Conservation (phyloP, 208 protist species). For the Lotmaria passim region DNA sequence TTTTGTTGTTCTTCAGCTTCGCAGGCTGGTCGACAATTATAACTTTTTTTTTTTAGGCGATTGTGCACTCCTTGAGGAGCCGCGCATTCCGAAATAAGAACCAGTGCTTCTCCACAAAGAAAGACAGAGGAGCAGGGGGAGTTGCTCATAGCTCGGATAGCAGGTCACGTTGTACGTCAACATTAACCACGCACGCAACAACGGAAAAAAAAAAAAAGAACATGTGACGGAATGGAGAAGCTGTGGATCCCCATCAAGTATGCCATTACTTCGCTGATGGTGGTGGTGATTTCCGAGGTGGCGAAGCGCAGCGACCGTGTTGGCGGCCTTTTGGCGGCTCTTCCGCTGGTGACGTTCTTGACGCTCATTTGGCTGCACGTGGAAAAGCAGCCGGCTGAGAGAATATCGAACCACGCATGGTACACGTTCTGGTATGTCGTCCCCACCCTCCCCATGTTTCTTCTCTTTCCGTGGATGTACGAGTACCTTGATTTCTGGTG, state of each 20-base stretch:
- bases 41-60: too few species aligned
- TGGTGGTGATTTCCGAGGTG: conserved; percentile 40
- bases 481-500: conserved; percentile 40
- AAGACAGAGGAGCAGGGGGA: too few species aligned
- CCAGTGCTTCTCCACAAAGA: too few species aligned
- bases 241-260: conserved; percentile 39
- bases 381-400: conserved; percentile 35
- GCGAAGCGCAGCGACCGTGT: conserved; percentile 29
- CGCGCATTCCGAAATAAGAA: too few species aligned
- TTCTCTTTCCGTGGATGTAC: conserved; percentile 39
- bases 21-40: too few species aligned
- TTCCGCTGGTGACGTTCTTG: conserved; percentile 36
- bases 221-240: conserved; percentile 10
- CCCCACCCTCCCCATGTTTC: conserved; percentile 41
- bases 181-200: too few species aligned
- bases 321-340: conserved; percentile 32
- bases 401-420: conserved; percentile 42
- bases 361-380: conserved; percentile 42
- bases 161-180: too few species aligned
- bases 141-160: too few species aligned
- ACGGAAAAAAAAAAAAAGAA: too few species aligned
- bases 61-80: too few species aligned
- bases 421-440: conserved; percentile 52
- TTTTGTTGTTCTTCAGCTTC: too few species aligned
- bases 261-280: conserved; percentile 27